Evolutionary conservation across 345 rosid species (phyloP), one percentile per base, ranked within the genome.

Genomic region (Gossypioides kirkii): DNA sequence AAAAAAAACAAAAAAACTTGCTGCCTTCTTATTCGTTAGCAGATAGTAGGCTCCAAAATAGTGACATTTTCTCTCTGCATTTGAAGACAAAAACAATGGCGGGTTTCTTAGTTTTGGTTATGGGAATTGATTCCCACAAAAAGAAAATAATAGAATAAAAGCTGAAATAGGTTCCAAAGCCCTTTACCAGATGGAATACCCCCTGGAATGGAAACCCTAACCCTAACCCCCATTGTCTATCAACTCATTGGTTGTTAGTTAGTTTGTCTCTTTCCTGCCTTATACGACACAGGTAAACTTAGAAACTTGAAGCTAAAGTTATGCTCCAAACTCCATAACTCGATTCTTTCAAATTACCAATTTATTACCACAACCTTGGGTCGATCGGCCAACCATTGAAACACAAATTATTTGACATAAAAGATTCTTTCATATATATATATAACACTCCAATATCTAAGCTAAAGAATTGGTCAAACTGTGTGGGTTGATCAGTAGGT

Each of bases 81-180:
- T 63, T 56, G 70, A 63, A 28, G 76, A 74, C 64, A 16, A 10
- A 41, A 25, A 50, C 69, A 61, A 25, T 66, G 76, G 79, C 13
- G 14, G 23, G 55, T 74, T n/a, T 56, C 50, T 67, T 46, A n/a
- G 13, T 45, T 45, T 63, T 63, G n/a, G 36, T 70, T 43, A 4
- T 43, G 23, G 45, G n/a, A 60, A 26, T 25, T 32, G 38, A 32
- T 32, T 32, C 38, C 38, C 38, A 32, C 38, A 32, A 32, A 10
- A 8, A 43, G 47, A 43, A 10, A 43, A 43, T 43, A 43, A 43
- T 43, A 43, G 47, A 43, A 10, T 43, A 43, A 18, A n/a, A 18
- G 70, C 11, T 22, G 17, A 47, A 49, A 36, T 26, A 13, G 16
- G 7, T 41, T 62, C 68, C 68, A 38, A 38, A n/a, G 47, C 17